phyloP scores from a whole-genome alignment of 116 monocot species.

The Trichopus zeylanicus region DNA sequence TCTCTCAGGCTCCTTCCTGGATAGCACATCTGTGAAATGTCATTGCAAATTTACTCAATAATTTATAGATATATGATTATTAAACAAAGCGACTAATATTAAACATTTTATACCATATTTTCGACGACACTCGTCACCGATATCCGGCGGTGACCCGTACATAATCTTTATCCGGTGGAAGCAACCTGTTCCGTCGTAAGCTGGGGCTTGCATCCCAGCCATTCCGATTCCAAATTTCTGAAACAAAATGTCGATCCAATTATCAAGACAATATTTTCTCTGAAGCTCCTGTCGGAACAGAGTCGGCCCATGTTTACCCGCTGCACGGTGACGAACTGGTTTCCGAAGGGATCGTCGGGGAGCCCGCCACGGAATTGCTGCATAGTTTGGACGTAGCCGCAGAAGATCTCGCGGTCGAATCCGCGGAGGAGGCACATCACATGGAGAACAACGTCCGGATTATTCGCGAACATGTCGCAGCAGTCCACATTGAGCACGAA shows the following conservation, averaged over 20 bases:
- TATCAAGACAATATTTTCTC: too few relatives aligned
- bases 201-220: constrained; percentile 35
- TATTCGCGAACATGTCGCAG: constrained; percentile 62
- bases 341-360: constrained; percentile 62
- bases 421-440: constrained; percentile 64
- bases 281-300: not conserved
- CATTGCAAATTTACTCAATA: not conserved
- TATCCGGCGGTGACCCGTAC: constrained; percentile 23
- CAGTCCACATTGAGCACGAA: constrained; percentile 64
- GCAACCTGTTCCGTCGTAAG: constrained; percentile 44
- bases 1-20: constrained; percentile 8
- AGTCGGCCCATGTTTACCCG: constrained; percentile 7
- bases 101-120: not conserved
- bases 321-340: constrained; percentile 24
- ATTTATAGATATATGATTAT: not conserved
- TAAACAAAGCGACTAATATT: not conserved
- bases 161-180: constrained; percentile 48
- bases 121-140: not conserved
- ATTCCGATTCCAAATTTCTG: constrained; percentile 14
- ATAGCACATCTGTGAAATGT: constrained; percentile 6
- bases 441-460: constrained; percentile 39
- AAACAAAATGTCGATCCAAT: not conserved
- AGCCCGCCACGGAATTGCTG: constrained; percentile 42
- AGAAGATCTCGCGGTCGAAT: constrained; percentile 16
- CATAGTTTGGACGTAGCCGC: constrained; percentile 40